Evolutionary conservation across 139 green algal species (phyloP), one percentile per base, ranked within the genome.

Genomic region (Volvox reticuliferus): DNA sequence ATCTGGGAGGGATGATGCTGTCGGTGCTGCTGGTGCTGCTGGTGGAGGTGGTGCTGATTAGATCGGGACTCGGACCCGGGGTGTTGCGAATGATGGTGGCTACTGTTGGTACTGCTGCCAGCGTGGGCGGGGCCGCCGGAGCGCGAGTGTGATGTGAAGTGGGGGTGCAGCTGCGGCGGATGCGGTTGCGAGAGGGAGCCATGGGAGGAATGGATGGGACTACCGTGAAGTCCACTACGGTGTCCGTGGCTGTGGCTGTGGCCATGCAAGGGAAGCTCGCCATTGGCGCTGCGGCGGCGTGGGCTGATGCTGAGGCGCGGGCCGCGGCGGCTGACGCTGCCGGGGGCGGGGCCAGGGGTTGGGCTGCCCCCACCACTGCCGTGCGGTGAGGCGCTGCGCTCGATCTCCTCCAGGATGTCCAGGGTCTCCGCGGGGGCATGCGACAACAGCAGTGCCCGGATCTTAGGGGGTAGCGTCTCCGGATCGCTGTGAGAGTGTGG

Each of bases 391-490:
- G 26, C 28, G 71, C 71, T 32, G 36, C 83, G 83, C 67, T 88
- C 67, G 35, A 22, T 12, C 2, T 44, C 67, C 12, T 68, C 83
- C 6, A 88, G 9, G 1, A 88, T 14, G 20, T 88, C 83, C 0
- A 82, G 68, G 3, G 85, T 89, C 62, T 44, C 85, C 13, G 2
- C 1, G 37, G 85, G 85, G 16, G 63, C 85, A 28, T 82, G 44
- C 37, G 67, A 32, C 28, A 22, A 0, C 26, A 89, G 85, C 37
- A 89, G 85, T 19, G 69, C 19, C 18, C 85, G 85, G 0, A 71
- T 89, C 69, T 89, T 89, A 6, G 85, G 85, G 37, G 85, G 69
- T 3, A 89, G 28, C 0, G 69, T 30, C 26, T 71, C 85, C 0
- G 68, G 85, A 50, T 89, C 85, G n/a, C 85, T 89, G 68, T 18